Evolutionary conservation across 2,329 filamentous ascomycete genomes (phyloP).

Genomic region (Blastomyces percursus): DNA sequence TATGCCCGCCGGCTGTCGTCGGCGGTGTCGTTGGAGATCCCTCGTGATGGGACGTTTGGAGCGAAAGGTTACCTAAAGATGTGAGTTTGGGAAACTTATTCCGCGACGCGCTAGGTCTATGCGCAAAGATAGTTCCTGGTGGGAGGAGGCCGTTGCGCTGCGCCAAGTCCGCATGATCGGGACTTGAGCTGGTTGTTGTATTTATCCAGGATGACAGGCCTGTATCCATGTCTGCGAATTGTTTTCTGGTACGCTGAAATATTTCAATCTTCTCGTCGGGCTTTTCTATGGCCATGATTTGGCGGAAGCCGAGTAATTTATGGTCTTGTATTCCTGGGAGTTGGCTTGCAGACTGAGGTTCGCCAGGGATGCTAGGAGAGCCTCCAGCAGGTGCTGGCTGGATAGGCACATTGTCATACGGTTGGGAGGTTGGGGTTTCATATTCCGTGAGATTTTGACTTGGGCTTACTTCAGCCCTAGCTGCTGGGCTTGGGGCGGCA

Average conservation of each 20-base stretch:
- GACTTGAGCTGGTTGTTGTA: slow-evolving; percentile 38
- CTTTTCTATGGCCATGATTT: slow-evolving; percentile 61
- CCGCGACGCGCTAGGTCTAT: slow-evolving; percentile 24
- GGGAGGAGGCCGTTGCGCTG: slow-evolving; percentile 26
- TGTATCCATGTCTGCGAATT: slow-evolving; percentile 61
- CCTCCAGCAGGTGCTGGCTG: not conserved
- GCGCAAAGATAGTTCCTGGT: slow-evolving; percentile 16
- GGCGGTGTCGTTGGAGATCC: slow-evolving; percentile 24
- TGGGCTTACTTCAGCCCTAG: not conserved
- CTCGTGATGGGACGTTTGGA: slow-evolving; percentile 21
- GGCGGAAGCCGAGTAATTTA: slow-evolving; percentile 54
- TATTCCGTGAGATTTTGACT: not conserved
- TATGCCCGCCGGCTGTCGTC: slow-evolving; percentile 23
- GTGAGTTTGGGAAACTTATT: slow-evolving; percentile 34
- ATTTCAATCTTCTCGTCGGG: slow-evolving; percentile 58
- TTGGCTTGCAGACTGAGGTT: slow-evolving; percentile 5
- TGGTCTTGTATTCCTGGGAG: slow-evolving; percentile 17
- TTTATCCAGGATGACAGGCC: slow-evolving; percentile 56
- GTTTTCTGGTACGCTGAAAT: slow-evolving; percentile 60
- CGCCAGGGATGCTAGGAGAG: not conserved
- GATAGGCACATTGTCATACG: not conserved
- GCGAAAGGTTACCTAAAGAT: slow-evolving; percentile 23
- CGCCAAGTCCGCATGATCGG: slow-evolving; percentile 42
- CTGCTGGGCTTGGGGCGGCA: not conserved
- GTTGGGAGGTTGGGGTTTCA: not conserved